These are phyloP conservation scores for Akanthomyces muscarius DNA, from an alignment of 2,329 filamentous ascomycete genomes.

Conservation along the genomic window DNA sequence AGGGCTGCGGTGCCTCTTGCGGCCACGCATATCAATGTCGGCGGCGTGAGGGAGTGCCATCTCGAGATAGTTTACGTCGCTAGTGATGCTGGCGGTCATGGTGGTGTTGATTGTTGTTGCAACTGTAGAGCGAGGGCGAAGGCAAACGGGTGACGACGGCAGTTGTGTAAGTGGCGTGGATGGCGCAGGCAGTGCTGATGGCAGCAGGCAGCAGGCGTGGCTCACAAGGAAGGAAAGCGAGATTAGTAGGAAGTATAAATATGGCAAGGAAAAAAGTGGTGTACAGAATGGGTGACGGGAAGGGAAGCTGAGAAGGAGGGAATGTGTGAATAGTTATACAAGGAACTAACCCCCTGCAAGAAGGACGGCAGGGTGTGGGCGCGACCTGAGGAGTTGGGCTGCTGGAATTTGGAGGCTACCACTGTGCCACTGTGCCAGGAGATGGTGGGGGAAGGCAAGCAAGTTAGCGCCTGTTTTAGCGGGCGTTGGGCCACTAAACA, in stretches of 20 bases:
- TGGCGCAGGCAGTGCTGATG: neutral
- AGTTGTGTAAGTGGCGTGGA: slow-evolving; percentile 13
- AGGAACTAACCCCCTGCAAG: neutral
- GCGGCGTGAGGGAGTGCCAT: neutral
- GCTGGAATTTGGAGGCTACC: slow-evolving; percentile 5
- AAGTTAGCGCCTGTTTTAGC: neutral
- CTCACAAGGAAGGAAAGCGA: neutral
- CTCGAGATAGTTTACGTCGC: slow-evolving; percentile 13
- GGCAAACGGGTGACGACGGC: neutral
- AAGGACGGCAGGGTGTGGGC: neutral
- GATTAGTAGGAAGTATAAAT: neutral
- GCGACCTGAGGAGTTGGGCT: slow-evolving; percentile 9
- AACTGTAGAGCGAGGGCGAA: neutral
- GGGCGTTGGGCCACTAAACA: slow-evolving; percentile 7
- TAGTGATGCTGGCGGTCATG: slow-evolving; percentile 7
- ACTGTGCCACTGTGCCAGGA: neutral
- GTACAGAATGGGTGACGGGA: neutral
- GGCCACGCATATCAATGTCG: slow-evolving; percentile 30
- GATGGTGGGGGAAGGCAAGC: neutral
- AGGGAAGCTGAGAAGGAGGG: neutral
- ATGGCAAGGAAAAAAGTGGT: neutral
- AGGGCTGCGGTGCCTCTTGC: slow-evolving; percentile 38
- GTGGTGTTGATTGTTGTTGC: neutral
- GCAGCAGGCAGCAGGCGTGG: neutral
- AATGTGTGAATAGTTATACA: slow-evolving; percentile 13